Base-by-base conservation (phyloP, 2,329 filamentous ascomycete species). In the Stylonectria norvegica region DNA sequence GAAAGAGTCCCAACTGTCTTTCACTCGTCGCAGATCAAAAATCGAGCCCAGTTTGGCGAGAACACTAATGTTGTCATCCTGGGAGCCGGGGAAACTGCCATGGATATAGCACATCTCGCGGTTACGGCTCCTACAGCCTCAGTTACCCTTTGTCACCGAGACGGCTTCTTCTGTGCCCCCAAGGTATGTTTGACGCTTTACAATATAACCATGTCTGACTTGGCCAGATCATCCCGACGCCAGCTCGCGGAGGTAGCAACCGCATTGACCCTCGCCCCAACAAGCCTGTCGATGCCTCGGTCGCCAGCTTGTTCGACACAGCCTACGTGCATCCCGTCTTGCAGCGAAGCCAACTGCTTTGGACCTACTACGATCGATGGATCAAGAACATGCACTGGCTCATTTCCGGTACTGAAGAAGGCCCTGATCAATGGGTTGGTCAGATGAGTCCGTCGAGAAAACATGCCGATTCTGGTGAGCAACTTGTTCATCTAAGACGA, bases 281-380 rank as follows among this genome's bases (percentile, higher is more conserved):
- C 32, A 71, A 73, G 27, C 71, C 72, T 0, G 63, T 72, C 11
- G 72, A 76, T 45, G 64, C 67, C 3, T 66, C 67, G 1, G 60
- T 69, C 2, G 71, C 70, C 8, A 73, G 70, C 38, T 52, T 76
- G 5, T 75, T 76, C 43, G 72, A 76, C 44, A 75, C 72, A 0
- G 69, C 70, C 4, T 76, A 76, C 38, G 66, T 70, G 5, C 72
- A 73, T n/a, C 67, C 68, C 0, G 42, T 65, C 4, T 56, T 76
- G 0, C 67, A 71, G 41, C 62, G 62, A n/a, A 67, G 66, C 11
- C 57, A 49, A 1, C 43, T 70, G 3, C 61, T 69, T 5, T 75
- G 72, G 72, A 49, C 48, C 1, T 68, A 68, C 38, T 76, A 76
- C 43, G 67, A 75, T 36, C 48, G 52, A 17, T 73, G 70, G 53